Evolutionary conservation across 306 rosid species (phyloP).

Genomic region (Arachis hypogaea): DNA sequence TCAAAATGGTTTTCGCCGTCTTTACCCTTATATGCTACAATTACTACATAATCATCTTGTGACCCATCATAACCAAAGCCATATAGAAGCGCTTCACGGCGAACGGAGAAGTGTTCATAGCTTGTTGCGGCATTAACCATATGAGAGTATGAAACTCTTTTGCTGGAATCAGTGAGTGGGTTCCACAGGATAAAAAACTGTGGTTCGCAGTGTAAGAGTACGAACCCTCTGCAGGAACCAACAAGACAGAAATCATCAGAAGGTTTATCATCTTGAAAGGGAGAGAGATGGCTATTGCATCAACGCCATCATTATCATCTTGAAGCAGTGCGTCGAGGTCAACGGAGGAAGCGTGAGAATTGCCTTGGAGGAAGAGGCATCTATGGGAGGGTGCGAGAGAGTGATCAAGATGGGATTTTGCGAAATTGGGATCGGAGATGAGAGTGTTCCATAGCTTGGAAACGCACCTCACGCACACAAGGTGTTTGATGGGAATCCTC

Average conservation of each 20-base stretch:
- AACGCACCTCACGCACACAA: background rate
- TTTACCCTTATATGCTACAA: background rate
- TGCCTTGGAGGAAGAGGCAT: background rate
- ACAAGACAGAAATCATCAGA: background rate
- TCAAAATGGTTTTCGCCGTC: background rate
- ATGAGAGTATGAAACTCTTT: background rate
- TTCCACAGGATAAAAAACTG: background rate
- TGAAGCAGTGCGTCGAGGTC: background rate
- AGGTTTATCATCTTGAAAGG: background rate
- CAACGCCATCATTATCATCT: background rate
- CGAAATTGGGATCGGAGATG: constrained; percentile 13
- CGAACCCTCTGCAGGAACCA: background rate
- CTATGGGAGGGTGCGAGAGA: background rate
- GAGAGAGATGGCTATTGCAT: background rate
- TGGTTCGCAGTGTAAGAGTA: background rate
- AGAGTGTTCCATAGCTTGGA: constrained; percentile 12
- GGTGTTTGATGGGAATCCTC: background rate
- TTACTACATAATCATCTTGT: constrained; percentile 17
- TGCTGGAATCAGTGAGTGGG: background rate
- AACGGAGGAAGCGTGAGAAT: background rate
- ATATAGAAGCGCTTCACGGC: background rate
- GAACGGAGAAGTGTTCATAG: background rate
- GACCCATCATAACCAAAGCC: constrained; percentile 30
- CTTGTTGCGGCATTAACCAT: background rate
- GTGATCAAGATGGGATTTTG: background rate